These are phyloP conservation scores for Bolboschoenoplectus hybrid DNA, from an alignment of 202 grass and related monocot species.

Conservation along the genomic window DNA sequence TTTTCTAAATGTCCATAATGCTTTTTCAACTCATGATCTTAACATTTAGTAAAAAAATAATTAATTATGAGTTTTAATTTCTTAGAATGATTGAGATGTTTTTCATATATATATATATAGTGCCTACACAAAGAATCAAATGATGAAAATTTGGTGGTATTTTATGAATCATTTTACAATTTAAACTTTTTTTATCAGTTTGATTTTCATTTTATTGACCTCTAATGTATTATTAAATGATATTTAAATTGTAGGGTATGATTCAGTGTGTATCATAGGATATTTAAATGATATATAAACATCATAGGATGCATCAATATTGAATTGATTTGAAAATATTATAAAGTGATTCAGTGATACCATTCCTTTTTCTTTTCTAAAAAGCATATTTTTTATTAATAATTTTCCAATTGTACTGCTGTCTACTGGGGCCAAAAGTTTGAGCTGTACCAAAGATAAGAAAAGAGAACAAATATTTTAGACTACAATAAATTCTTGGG, in stretches of 20 bases:
- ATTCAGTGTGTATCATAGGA: no score
- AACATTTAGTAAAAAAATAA: not conserved
- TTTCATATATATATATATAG: not conserved
- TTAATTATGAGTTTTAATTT: not conserved
- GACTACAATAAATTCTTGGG: not conserved
- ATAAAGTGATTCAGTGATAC: not conserved
- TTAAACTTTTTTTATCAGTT: not conserved
- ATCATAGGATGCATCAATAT: not conserved
- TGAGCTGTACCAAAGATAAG: not conserved
- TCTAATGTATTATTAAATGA: not conserved
- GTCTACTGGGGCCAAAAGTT: not conserved
- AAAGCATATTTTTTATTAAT: not conserved
- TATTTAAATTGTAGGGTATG: not conserved
- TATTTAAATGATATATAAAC: not conserved
- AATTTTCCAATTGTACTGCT: not conserved
- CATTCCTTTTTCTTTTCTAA: not conserved
- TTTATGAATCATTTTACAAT: not conserved
- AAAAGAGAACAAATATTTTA: not conserved
- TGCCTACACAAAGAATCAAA: not conserved
- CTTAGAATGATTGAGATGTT: not conserved
- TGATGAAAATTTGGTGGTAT: not conserved
- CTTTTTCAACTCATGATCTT: constrained; percentile 5
- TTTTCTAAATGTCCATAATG: not conserved
- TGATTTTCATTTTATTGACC: not conserved
- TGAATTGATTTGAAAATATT: not conserved